These are phyloP conservation scores for Candida nanaspora DNA, from an alignment of 805 yeast species.

Conservation along the genomic window DNA sequence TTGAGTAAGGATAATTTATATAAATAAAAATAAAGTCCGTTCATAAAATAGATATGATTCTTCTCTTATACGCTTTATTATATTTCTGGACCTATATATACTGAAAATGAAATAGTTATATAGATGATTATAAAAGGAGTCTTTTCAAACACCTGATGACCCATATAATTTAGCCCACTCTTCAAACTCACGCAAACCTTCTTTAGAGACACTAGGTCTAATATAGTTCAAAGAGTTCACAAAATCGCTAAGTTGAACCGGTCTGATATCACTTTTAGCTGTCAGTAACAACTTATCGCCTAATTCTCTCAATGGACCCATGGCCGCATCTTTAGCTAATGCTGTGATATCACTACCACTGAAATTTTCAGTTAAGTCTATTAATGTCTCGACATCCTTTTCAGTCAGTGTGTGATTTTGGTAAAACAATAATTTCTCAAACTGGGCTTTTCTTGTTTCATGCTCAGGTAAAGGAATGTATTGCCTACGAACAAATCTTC, in stretches of 20 bases:
- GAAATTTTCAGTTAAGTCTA: constrained; percentile 60
- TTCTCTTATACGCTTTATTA: no score
- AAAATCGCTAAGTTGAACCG: constrained; percentile 70
- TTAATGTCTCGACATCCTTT: constrained; percentile 52
- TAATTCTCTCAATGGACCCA: constrained; percentile 89
- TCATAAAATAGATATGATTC: no score
- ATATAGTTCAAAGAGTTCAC: constrained; percentile 67
- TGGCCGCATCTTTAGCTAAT: constrained; percentile 92
- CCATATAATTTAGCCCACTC: constrained; percentile 87
- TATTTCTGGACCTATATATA: no score
- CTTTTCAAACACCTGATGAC: constrained; percentile 66
- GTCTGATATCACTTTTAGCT: constrained; percentile 69
- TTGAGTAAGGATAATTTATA: no score
- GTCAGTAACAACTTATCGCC: constrained; percentile 75
- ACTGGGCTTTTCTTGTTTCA: constrained; percentile 70
- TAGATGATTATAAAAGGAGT: not conserved
- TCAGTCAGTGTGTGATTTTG: constrained; percentile 67
- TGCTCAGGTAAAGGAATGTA: constrained; percentile 91
- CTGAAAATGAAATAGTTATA: no score
- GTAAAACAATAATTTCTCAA: constrained; percentile 55
- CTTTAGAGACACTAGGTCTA: constrained; percentile 81
- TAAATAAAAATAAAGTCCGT: no score
- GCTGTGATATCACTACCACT: constrained; percentile 93
- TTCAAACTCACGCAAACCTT: constrained; percentile 73
- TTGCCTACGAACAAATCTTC: constrained; percentile 86